These are phyloP conservation scores for Notholithocarpus densiflorus DNA, from an alignment of 306 rosid species.

Conservation along the genomic window DNA sequence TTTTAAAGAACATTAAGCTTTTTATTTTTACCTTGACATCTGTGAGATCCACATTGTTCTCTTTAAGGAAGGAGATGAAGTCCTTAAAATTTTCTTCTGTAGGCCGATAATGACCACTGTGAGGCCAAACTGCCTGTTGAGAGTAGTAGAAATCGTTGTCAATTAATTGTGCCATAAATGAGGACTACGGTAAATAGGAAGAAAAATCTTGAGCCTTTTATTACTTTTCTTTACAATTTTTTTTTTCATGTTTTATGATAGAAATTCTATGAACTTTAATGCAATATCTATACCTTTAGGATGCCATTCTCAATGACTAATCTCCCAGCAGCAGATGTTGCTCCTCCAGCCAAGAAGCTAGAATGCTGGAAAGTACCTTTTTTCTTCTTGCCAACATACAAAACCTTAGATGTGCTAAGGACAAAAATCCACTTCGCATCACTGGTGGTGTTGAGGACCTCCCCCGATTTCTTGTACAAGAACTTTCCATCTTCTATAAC, in stretches of 20 bases:
- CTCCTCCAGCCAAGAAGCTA: conserved; percentile 99
- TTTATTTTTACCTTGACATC: conserved; percentile 69
- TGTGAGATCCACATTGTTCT: conserved; percentile 73
- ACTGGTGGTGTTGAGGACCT: conserved; percentile 53
- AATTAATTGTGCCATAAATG: neutral
- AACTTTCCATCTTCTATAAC: conserved; percentile 72
- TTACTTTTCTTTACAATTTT: neutral
- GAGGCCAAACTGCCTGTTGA: conserved; percentile 98
- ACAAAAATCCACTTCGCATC: conserved; percentile 94
- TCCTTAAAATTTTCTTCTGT: conserved; percentile 86
- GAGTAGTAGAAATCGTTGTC: conserved; percentile 26
- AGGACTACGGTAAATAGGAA: neutral
- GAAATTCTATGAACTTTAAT: neutral
- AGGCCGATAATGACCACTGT: conserved; percentile 94
- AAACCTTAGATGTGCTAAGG: conserved; percentile 76
- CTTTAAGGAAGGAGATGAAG: conserved; percentile 73
- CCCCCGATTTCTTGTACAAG: conserved; percentile 69
- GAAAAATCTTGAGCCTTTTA: neutral
- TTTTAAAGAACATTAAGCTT: conserved; percentile 2
- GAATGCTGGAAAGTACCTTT: conserved; percentile 97
- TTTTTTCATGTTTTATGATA: neutral
- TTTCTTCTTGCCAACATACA: conserved; percentile 88
- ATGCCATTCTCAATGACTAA: conserved; percentile 75
- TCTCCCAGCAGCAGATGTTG: conserved; percentile 97
- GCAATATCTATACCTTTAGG: conserved; percentile 58